A percentile compares a stretch with the other conserved stretches of the same genome.
Evolutionary conservation across 208 protist genomes (phyloP).

Genomic region (Angomonas ambiguus): DNA sequence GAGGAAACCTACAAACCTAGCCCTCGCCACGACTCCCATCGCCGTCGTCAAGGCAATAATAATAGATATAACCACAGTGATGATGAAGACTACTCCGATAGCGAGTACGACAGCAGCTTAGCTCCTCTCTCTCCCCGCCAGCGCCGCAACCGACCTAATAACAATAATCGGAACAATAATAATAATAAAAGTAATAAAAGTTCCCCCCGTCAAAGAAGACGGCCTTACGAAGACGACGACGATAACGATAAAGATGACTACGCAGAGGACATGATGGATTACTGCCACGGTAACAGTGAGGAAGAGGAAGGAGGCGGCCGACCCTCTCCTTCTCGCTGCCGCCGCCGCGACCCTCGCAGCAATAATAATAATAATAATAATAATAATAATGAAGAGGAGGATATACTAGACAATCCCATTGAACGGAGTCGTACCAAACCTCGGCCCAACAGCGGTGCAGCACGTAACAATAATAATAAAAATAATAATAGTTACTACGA

Average conservation of each 20-base stretch:
- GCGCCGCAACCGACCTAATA: no score
- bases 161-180: conserved; percentile 11
- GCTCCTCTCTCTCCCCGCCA: no score
- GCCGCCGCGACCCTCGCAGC: background rate
- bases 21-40: conserved; percentile 11
- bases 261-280: conserved; percentile 1
- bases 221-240: background rate
- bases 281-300: background rate
- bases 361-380: background rate
- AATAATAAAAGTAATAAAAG: conserved; percentile 10
- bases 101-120: no score
- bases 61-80: conserved; percentile 1
- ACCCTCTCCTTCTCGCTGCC: no score
- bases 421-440: no score
- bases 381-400: background rate
- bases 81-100: background rate
- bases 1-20: conserved; percentile 40
- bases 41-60: conserved; percentile 6
- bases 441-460: no score
- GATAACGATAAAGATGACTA: conserved; percentile 10
- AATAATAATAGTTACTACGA: background rate
- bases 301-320: background rate
- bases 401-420: no score
- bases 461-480: background rate
- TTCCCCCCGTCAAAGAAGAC: background rate